These are phyloP conservation scores for Microthlaspi erraticum DNA, from an alignment of 345 rosid species.

Conservation along the genomic window DNA sequence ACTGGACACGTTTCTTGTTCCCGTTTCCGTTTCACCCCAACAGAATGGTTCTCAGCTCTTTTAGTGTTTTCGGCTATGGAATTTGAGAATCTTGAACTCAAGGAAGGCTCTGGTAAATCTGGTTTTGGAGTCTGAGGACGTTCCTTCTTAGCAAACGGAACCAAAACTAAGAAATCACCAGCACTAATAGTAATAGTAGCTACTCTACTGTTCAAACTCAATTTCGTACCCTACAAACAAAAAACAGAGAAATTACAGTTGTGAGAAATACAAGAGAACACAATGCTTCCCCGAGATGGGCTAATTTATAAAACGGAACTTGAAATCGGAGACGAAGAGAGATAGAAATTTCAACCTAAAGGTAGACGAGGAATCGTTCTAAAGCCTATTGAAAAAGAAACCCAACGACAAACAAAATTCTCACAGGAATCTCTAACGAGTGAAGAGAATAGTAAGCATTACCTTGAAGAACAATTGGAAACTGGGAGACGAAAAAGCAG, in stretches of 20 bases:
- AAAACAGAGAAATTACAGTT: not conserved
- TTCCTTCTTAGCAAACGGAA: slow-evolving; percentile 74
- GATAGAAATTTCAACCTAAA: not conserved
- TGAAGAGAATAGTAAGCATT: slow-evolving; percentile 23
- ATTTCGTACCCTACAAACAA: slow-evolving; percentile 62
- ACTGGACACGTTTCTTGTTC: slow-evolving; percentile 45
- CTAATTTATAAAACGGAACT: not conserved
- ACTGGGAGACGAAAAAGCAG: slow-evolving; percentile 66
- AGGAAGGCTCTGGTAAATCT: slow-evolving; percentile 45
- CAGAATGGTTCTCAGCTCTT: slow-evolving; percentile 35
- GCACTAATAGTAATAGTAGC: slow-evolving; percentile 42
- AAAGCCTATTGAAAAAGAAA: not conserved
- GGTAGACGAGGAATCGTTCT: not conserved
- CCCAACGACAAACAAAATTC: not conserved
- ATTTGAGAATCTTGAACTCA: slow-evolving; percentile 52
- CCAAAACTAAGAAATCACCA: slow-evolving; percentile 69
- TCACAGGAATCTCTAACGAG: not conserved
- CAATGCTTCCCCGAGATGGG: not conserved
- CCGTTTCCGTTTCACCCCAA: slow-evolving; percentile 56
- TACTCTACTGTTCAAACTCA: slow-evolving; percentile 54
- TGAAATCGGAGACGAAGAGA: not conserved
- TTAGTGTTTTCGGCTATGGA: slow-evolving; percentile 38
- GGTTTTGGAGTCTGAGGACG: slow-evolving; percentile 43
- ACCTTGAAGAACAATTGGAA: slow-evolving; percentile 86
- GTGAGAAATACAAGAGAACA: not conserved